Evolutionary conservation across 148 eudicot genomes (phyloP), one percentile per base, ranked within the genome.

Genomic region (Vaccinium vitisidaea): DNA sequence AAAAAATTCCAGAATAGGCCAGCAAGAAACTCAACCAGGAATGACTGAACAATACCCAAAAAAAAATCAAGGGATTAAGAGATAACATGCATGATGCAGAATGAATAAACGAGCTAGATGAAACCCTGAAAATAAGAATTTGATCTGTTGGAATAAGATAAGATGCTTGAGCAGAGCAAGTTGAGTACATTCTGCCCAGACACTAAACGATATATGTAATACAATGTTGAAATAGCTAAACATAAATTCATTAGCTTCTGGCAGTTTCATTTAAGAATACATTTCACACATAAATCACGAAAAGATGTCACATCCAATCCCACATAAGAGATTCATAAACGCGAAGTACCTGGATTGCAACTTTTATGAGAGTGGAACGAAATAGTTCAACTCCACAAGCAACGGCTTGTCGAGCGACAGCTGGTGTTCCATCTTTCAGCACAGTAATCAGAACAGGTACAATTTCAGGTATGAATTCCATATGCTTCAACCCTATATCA

Each of bases 361-460:
- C 89, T 90, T 90, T 94, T 78, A 88, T 90, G 70, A 97, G 91
- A 73, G 92, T 89, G 50, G 84, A 86, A 87, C 94, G 91, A 85
- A 94, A 97, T 80, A 95, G 86, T 83, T 87, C 89, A 82, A 93
- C 92, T 85, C 94, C 96, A 88, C 92, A 92, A 46, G 88, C 75
- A 23, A 95, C 92, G 46, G 95, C 96, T 88, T 97, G 99, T 76
- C 99, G 91, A 88, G 96, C 95, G 69, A 97, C 99, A 80, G 99
- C 96, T 50, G 99, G 98, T 30, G 95, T 91, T 81, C 86, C 98
- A 88, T 97, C 99, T 82, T 92, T 91, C 84, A 93, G 87, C 46
- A 88, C 87, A 84, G 79, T 82, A 76, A 91, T 85, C 84, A 95
- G 54, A 76, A 91, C 88, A 70, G 98, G 98, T 77, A 94, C 83